Evolutionary conservation across 805 yeast species (phyloP).

Genomic region (Wickerhamiella alocasiicola): DNA sequence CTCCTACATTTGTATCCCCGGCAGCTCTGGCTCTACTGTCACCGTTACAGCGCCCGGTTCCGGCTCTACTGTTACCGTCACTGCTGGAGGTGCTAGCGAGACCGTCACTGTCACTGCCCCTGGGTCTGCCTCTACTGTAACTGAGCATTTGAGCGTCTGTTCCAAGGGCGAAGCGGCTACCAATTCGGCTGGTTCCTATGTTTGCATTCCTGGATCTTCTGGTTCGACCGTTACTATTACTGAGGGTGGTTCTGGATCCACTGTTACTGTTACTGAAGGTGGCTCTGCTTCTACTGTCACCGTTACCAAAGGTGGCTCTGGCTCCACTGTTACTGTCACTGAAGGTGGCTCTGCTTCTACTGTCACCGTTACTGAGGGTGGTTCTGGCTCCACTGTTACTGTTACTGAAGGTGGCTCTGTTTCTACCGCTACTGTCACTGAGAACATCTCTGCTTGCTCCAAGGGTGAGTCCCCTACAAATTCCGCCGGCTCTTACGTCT

Average conservation of each 20-base stretch:
- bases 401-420: conserved; percentile 6
- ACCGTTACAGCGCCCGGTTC: no score
- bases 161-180: conserved; percentile 9
- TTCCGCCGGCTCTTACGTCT: conserved; percentile 12
- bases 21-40: no score
- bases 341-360: conserved; percentile 10
- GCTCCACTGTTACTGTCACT: conserved; percentile 11
- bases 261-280: conserved; percentile 16
- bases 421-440: conserved; percentile 4
- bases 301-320: conserved; percentile 5
- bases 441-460: conserved; percentile 7
- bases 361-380: conserved; percentile 10
- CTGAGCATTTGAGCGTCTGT: conserved; percentile 6
- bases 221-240: conserved; percentile 8
- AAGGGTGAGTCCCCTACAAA: conserved; percentile 10
- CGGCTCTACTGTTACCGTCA: background rate
- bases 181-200: conserved; percentile 6
- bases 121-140: background rate
- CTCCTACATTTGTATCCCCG: no score
- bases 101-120: conserved; percentile 9
- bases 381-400: conserved; percentile 14
- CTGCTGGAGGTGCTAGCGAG: conserved; percentile 6
- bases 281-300: conserved; percentile 15
- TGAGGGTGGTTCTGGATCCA: conserved; percentile 13
- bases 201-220: conserved; percentile 11